Evolutionary conservation across 306 rosid genomes (phyloP).

Genomic region (Vicia faba): DNA sequence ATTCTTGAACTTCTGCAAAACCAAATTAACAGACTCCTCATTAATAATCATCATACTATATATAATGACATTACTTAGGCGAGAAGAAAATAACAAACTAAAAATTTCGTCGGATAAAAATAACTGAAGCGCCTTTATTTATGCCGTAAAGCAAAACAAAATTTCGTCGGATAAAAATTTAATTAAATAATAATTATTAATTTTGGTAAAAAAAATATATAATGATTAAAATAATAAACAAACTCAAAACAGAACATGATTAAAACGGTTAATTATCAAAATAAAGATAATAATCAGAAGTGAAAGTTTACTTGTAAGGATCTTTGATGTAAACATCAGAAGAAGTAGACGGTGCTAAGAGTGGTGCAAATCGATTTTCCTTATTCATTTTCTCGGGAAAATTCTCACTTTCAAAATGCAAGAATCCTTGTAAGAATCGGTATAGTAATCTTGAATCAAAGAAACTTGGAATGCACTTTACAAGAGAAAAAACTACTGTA

Average conservation of each 20-base stretch:
- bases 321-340: conserved; percentile 15
- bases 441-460: conserved; percentile 12
- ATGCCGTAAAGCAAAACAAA: no score
- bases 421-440: conserved; percentile 6
- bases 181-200: no score
- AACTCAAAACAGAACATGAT: no score
- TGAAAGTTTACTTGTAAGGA: conserved; percentile 42
- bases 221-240: neutral
- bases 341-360: conserved; percentile 22
- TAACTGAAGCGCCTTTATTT: no score
- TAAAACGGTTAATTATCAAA: conserved; percentile 15
- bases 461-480: neutral
- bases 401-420: conserved; percentile 1
- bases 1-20: conserved; percentile 43
- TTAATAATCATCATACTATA: conserved; percentile 17
- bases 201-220: no score
- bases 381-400: conserved; percentile 44
- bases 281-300: neutral
- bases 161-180: no score
- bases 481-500: conserved; percentile 8
- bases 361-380: conserved; percentile 11
- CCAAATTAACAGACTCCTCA: conserved; percentile 18
- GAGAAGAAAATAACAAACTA: no score
- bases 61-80: neutral
- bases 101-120: no score